phyloP scores from a whole-genome alignment of 176 grass and related monocot species.

The Pharus latifolius region DNA sequence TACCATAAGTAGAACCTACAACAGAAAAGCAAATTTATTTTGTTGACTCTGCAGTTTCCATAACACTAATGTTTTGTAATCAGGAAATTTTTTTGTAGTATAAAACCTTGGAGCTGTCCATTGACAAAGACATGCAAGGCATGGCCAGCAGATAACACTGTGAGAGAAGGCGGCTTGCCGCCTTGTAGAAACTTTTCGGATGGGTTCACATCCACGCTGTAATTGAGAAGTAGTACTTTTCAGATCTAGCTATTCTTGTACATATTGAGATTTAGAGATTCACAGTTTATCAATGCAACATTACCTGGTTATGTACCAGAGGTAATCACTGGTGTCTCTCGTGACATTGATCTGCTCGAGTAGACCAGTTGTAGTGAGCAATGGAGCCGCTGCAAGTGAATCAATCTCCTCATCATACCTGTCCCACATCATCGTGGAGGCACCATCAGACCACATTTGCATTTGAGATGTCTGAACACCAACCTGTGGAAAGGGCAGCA shows the following conservation, averaged over 20 bases:
- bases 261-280: not conserved
- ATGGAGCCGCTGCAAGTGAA: slow-evolving; percentile 61
- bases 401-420: slow-evolving; percentile 87
- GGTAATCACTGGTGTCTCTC: slow-evolving; percentile 81
- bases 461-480: slow-evolving; percentile 98
- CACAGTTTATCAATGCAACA: not conserved
- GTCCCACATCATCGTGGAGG: slow-evolving; percentile 79
- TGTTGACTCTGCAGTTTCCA: not conserved
- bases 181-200: slow-evolving; percentile 71
- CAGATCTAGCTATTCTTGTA: not conserved
- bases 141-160: slow-evolving; percentile 86
- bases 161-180: slow-evolving; percentile 51
- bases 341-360: slow-evolving; percentile 97
- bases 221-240: slow-evolving; percentile 7
- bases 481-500: slow-evolving; percentile 34
- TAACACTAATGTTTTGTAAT: not conserved
- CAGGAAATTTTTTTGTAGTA: not conserved
- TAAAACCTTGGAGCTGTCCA: slow-evolving; percentile 77
- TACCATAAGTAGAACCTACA: slow-evolving; percentile 88
- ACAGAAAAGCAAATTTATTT: slow-evolving; percentile 6
- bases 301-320: slow-evolving; percentile 98
- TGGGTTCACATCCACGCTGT: slow-evolving; percentile 76
- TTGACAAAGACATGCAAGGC: slow-evolving; percentile 82
- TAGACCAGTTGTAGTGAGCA: slow-evolving; percentile 59
- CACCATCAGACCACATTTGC: slow-evolving; percentile 75